Evolutionary conservation across 345 rosid species (phyloP), one percentile per base, ranked within the genome.

Genomic region (Murraya paniculata): DNA sequence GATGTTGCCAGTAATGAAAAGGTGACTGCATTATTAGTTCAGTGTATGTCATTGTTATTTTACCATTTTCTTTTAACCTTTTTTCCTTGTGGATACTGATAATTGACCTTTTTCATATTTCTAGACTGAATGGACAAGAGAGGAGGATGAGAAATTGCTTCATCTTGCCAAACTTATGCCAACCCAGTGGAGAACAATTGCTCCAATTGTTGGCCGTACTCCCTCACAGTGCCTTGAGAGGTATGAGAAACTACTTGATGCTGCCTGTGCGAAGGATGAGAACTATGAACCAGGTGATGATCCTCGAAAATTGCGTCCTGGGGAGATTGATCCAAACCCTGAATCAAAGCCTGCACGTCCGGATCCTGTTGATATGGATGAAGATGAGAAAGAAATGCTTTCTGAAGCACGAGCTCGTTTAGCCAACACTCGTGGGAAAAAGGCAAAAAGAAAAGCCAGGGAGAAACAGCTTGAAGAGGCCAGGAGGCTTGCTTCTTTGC

Each of bases 281-380:
- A 97, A 88, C 80, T 97, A 97, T 71, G 99, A 97, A 56, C 87
- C 97, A 65, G 93, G 91, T 14, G 99, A 97, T 84, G 99, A 97
- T 78, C 99, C 99, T 2, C 84, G 99, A 53, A 97, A 97, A 79
- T 81, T 97, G 82, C 92, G 97, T 28, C 99, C 99, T 35, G 99
- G 99, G 71, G 99, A 97, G 87, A 97, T 97, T 61, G 99, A 97
- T 84, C 98, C 99, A 0, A 94, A 97, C 38, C 99, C 98, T 0
- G 99, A 97, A 71, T 88, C 99, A 1, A 97, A 97, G 86, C 99
- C 99, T 76, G 99, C 99, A 18, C 94, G 99, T 60, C 99, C 99
- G 7, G 98, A 97, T 87, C 99, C 99, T 30, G 99, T 97, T 72
- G 99, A 97, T 68, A 97, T 97, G 98, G 99, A 97, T 79, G 99